These are phyloP conservation scores for Botrytis sinoallii DNA, from an alignment of 2,329 filamentous ascomycete species.

Conservation along the genomic window DNA sequence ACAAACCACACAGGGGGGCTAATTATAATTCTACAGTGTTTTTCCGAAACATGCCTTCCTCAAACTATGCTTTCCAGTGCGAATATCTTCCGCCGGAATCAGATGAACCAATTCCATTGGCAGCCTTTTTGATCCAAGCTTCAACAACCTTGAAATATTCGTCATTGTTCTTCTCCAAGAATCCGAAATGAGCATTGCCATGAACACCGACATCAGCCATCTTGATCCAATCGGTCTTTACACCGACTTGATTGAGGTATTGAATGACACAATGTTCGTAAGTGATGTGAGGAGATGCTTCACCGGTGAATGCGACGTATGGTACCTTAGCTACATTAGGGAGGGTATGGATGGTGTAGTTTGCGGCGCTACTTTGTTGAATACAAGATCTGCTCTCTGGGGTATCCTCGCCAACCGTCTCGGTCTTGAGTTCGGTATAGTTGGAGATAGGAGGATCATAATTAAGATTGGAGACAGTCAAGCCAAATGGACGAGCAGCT, in stretches of 20 bases:
- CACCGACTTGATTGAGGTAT: constrained; percentile 28
- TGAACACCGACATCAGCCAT: constrained; percentile 24
- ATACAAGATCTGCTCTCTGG: constrained; percentile 28
- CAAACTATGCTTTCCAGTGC: background rate
- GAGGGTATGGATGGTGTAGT: constrained; percentile 17
- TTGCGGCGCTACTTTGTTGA: constrained; percentile 12
- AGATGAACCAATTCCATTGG: background rate
- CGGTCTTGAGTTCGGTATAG: constrained; percentile 24
- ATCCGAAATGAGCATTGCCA: constrained; percentile 31
- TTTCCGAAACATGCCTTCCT: background rate
- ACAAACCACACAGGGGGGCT: background rate
- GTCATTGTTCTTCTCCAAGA: constrained; percentile 29
- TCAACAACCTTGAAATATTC: constrained; percentile 27
- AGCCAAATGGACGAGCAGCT: constrained; percentile 25
- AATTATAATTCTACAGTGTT: background rate
- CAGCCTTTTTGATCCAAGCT: constrained; percentile 22
- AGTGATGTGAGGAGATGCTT: constrained; percentile 36
- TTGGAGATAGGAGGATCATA: constrained; percentile 28
- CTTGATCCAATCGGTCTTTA: constrained; percentile 29
- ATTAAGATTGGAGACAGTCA: constrained; percentile 28
- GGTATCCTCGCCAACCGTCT: constrained; percentile 28
- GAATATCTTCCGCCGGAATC: background rate
- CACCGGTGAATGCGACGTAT: constrained; percentile 36
- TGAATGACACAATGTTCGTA: constrained; percentile 38
- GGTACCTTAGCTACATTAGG: constrained; percentile 35